Base-by-base conservation (phyloP, 1,284 basidiomycete genomes). In the Albatrellus sp. region DNA sequence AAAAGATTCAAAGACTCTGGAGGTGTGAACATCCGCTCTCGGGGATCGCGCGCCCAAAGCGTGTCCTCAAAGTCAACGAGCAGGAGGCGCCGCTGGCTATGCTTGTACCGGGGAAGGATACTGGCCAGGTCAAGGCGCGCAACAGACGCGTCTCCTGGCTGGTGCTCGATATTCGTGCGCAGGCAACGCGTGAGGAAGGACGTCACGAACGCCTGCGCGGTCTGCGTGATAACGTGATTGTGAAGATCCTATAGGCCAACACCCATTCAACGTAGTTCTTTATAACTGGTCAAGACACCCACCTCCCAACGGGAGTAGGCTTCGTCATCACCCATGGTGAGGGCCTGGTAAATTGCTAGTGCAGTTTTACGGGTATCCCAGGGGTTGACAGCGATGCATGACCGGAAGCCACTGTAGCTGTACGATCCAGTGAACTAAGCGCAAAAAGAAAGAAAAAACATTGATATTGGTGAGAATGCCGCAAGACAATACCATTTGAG, bases 161-260 rank as follows among this genome's bases (percentile, higher is more conserved):
- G 65, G 52, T 86, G 80, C 50, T 86, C 80, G 12, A 76, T 71
- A 56, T 83, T 71, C 36, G 80, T 75, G 40, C 83, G 79, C 32
- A 86, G 55, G 52, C 75, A 79, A 24, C 85, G 73, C 4, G 72
- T 77, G 45, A 91, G 74, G 73, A 91, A 88, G 3, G 79, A 75
- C 0, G 73, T 84, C 43, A 86, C 81, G 62, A 91, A 91, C 1
- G 84, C 72, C 57, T 91, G 89, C 0, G 88, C 85, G 1, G 84
- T 89, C 58, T 92, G 90, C 0, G 85, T 84, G n/a, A 79, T 77
- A 42, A 92, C 90, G 52, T 90, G 87, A 48, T 75, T 77, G 58
- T 91, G 85, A 1, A 92, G 66, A 51, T 92, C 89, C 67, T 75
- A 46, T 10, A 38, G 24, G 11, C 14, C 14, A 34, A 29, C 40